Evolutionary conservation across 2,329 filamentous ascomycete genomes (phyloP).

Genomic region (Chrysoporthe cubensis): DNA sequence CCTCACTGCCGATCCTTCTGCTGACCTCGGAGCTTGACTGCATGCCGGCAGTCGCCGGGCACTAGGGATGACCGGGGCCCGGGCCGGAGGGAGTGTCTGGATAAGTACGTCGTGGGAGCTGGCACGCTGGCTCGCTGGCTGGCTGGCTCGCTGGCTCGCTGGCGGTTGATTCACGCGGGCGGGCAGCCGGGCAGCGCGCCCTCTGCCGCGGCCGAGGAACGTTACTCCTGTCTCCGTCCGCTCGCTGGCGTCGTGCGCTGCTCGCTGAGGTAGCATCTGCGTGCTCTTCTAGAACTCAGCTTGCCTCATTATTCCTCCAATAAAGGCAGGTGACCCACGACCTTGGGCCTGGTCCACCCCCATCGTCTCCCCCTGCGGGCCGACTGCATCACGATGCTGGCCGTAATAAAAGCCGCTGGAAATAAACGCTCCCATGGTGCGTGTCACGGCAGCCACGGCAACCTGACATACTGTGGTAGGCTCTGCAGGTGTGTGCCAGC

Average conservation of each 20-base stretch:
- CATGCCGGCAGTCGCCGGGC: slow-evolving; percentile 2
- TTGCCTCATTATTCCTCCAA: slow-evolving; percentile 16
- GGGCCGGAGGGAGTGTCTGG: neutral
- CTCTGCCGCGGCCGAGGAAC: neutral
- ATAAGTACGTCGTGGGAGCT: too few species aligned
- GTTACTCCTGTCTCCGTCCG: neutral
- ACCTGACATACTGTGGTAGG: neutral
- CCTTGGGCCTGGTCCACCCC: neutral
- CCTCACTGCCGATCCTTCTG: neutral
- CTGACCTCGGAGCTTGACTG: neutral
- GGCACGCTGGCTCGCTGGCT: too few species aligned
- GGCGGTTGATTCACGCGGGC: too few species aligned
- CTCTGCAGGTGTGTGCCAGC: neutral
- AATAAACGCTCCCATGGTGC: neutral
- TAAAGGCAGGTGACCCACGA: neutral
- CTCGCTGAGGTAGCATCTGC: neutral
- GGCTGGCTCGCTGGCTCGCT: too few species aligned
- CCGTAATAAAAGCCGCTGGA: neutral
- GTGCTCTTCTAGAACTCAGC: slow-evolving; percentile 1
- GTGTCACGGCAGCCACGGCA: slow-evolving; percentile 10
- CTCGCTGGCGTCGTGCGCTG: neutral
- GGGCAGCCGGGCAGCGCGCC: too few species aligned
- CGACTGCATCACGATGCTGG: neutral
- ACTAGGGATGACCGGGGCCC: neutral
- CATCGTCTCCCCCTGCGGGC: neutral